Base-by-base conservation (phyloP, 2,329 filamentous ascomycete species). In the Penicillium digitatum region DNA sequence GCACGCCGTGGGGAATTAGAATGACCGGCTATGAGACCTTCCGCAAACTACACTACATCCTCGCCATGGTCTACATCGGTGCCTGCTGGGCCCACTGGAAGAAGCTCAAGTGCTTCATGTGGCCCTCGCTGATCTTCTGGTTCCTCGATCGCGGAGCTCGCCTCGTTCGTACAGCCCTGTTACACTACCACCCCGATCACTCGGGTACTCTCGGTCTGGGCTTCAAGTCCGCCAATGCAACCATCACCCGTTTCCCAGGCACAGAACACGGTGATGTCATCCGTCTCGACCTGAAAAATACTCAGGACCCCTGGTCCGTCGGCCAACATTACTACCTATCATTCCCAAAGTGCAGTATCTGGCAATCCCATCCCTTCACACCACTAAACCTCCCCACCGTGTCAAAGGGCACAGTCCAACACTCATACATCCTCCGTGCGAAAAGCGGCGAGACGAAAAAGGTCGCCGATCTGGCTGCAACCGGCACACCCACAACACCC, bases 21-120 rank as follows among this genome's bases (percentile, higher is more conserved):
- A 71, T 80, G 45, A 89, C 86, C 0, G 88, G 88, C 3, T 90
- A 92, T 69, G 88, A 91, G 64, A 85, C 87, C 72, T 91, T 91
- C 77, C 81, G 87, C 57, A 90, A 89, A 67, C 75, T 82, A 0
- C 88, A 91, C 67, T 89, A 89, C 62, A 76, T 90, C 12, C 76
- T 90, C 2, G 88, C 87, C 11, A 83, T 87, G 74, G 70, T 90
- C 5, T 92, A 89, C 69, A 82, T 91, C 12, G 88, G 86, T 5
- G 87, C 87, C 3, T 87, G 87, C 70, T 90, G 87, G 81, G 87
- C 81, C 1, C 88, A 92, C 67, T 92, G 88, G 88, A 70, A 78
- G 48, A 76, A 84, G 48, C 76, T 91, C 4, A 78, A 81, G 44
- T 88, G 85, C 67, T 90, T 87, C 74, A 79, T 90, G 67, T 78